phyloP scores from a whole-genome alignment of 169 alveolate species.

The Plasmodium berghei region DNA sequence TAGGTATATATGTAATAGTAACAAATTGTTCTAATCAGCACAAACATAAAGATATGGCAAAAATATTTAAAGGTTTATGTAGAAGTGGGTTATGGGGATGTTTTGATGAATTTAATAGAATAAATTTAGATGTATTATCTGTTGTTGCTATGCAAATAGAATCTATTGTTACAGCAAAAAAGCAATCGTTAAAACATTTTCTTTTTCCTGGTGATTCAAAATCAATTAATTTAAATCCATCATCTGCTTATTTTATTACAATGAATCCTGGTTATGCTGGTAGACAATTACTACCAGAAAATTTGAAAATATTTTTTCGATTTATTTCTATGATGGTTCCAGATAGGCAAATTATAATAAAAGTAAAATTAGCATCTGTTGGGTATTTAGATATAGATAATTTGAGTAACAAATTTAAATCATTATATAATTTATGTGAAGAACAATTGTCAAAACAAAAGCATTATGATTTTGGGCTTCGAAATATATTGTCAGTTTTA shows the following conservation, averaged over 20 bases:
- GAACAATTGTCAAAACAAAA: slow-evolving; percentile 95
- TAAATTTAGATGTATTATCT: slow-evolving; percentile 96
- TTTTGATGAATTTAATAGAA: slow-evolving; percentile 98
- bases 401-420: slow-evolving; percentile 94
- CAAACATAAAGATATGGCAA: slow-evolving; percentile 97
- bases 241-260: slow-evolving; percentile 97
- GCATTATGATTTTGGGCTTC: slow-evolving; percentile 98
- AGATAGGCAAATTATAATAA: slow-evolving; percentile 91
- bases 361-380: slow-evolving; percentile 95
- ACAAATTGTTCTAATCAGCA: slow-evolving; percentile 98
- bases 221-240: slow-evolving; percentile 93
- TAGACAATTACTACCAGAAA: slow-evolving; percentile 97
- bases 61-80: slow-evolving; percentile 95
- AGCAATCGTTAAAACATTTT: slow-evolving; percentile 86
- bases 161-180: slow-evolving; percentile 93
- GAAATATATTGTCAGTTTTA: slow-evolving; percentile 96
- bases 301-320: slow-evolving; percentile 94
- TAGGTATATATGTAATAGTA: slow-evolving; percentile 97
- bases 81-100: slow-evolving; percentile 99
- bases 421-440: slow-evolving; percentile 95
- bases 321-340: slow-evolving; percentile 95
- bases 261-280: slow-evolving; percentile 99
- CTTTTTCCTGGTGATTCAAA: slow-evolving; percentile 87
- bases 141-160: slow-evolving; percentile 96
- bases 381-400: slow-evolving; percentile 96